Evolutionary conservation across 2,329 filamentous ascomycete genomes (phyloP).

Genomic region (Drechslerella stenobrocha): DNA sequence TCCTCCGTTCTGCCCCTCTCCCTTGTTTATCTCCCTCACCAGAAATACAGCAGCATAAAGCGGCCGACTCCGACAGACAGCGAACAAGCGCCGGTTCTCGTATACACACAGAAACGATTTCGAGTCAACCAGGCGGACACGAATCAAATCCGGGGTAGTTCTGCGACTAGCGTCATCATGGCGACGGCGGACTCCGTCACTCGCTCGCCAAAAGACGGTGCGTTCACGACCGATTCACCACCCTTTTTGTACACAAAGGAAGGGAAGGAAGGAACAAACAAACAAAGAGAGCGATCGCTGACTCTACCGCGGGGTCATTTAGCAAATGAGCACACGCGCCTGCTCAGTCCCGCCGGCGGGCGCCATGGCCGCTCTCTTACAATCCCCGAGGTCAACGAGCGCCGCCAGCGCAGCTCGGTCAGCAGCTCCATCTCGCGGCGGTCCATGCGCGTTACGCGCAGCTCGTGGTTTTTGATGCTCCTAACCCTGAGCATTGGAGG

Average conservation of each 20-base stretch:
- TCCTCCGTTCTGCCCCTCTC: no score
- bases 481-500: slow-evolving; percentile 84
- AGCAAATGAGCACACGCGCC: slow-evolving; percentile 38
- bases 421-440: slow-evolving; percentile 42
- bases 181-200: not conserved
- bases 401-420: slow-evolving; percentile 40
- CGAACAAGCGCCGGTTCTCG: no score
- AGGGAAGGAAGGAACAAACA: no score
- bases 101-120: no score
- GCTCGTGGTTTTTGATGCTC: slow-evolving; percentile 79
- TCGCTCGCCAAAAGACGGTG: not conserved
- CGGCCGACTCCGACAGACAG: no score
- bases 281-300: not conserved
- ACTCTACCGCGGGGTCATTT: slow-evolving; percentile 2
- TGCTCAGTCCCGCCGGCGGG: slow-evolving; percentile 37
- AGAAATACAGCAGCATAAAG: no score
- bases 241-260: no score
- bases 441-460: slow-evolving; percentile 64
- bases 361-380: slow-evolving; percentile 45
- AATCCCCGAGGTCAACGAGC: slow-evolving; percentile 34
- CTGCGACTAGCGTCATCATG: not conserved
- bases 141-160: not conserved
- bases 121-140: no score
- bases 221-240: not conserved
- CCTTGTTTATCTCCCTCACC: no score